A percentile compares a stretch with the other conserved stretches of the same genome.
Conservation (phyloP, 2,329 filamentous ascomycete genomes). For the Emmonsiellopsis sp. region DNA sequence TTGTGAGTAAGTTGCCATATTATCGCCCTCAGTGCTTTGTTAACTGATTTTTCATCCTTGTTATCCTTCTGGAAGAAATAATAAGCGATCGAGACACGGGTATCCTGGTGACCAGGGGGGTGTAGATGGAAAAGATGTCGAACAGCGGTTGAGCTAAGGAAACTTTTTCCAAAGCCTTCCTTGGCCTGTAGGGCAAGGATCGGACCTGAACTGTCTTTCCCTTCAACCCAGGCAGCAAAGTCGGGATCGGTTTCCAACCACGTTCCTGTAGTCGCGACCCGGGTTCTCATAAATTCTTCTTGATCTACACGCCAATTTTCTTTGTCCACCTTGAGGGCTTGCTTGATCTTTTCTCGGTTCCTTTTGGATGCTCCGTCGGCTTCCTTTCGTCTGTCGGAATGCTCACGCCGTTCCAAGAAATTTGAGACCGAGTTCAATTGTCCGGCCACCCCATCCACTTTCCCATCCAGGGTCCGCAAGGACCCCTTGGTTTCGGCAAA, state of each 20-base stretch:
- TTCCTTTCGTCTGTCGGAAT: slow-evolving; percentile 7
- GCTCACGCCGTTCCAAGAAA: slow-evolving; percentile 4
- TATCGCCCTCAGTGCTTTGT: slow-evolving; percentile 8
- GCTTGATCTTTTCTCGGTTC: slow-evolving; percentile 10
- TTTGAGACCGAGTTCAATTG: slow-evolving; percentile 8
- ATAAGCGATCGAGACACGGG: slow-evolving; percentile 9
- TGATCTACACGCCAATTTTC: slow-evolving; percentile 9
- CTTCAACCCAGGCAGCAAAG: slow-evolving; percentile 8
- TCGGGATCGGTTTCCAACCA: slow-evolving; percentile 10
- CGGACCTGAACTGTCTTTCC: background rate
- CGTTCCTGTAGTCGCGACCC: slow-evolving; percentile 8
- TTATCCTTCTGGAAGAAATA: slow-evolving; percentile 11
- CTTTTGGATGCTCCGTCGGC: slow-evolving; percentile 5
- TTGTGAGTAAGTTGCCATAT: slow-evolving; percentile 10
- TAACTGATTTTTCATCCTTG: slow-evolving; percentile 11
- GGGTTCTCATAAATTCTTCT: slow-evolving; percentile 10
- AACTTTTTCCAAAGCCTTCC: slow-evolving; percentile 12
- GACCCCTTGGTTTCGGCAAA: slow-evolving; percentile 9
- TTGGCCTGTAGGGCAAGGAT: slow-evolving; percentile 10
- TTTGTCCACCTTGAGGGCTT: slow-evolving; percentile 10
- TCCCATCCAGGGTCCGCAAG: slow-evolving; percentile 6
- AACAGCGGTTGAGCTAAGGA: slow-evolving; percentile 8
- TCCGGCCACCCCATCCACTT: slow-evolving; percentile 7
- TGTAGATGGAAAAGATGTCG: slow-evolving; percentile 7
- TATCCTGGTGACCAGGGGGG: slow-evolving; percentile 6